Conservation (phyloP, 2,329 filamentous ascomycete species). For the Rhytidhysteron rufulum region DNA sequence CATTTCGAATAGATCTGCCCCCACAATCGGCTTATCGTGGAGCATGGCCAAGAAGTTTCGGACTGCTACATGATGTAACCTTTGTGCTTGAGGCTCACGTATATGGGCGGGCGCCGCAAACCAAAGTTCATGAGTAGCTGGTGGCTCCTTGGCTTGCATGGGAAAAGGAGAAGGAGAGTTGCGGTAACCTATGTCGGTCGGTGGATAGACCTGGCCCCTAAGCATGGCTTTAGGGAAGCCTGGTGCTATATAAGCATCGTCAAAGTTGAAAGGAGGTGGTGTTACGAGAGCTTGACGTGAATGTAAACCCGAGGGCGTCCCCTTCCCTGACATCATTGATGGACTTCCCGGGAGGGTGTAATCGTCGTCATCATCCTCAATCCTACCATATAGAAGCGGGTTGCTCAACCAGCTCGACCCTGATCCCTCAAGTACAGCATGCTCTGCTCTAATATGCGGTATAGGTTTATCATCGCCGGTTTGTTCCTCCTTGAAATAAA, state of each 20-base stretch:
- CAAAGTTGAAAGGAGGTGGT: constrained; percentile 27
- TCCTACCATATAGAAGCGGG: constrained; percentile 30
- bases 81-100: constrained; percentile 43
- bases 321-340: constrained; percentile 14
- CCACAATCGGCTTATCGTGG: constrained; percentile 62
- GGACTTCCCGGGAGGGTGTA: constrained; percentile 23
- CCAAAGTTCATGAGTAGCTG: constrained; percentile 51
- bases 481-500: constrained; percentile 39
- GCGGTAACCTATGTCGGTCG: constrained; percentile 6
- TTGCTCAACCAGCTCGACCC: constrained; percentile 36
- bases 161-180: constrained; percentile 13
- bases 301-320: constrained; percentile 12
- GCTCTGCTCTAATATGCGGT: constrained; percentile 32
- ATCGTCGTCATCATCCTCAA: constrained; percentile 30
- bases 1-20: constrained; percentile 60
- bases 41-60: constrained; percentile 67
- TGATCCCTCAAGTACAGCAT: constrained; percentile 31
- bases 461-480: constrained; percentile 29
- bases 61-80: constrained; percentile 62
- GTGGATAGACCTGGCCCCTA: constrained; percentile 13
- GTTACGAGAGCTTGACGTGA: constrained; percentile 16
- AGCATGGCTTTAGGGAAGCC: constrained; percentile 12
- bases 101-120: constrained; percentile 56
- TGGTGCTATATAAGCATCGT: constrained; percentile 20
- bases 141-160: constrained; percentile 9